Base-by-base conservation (phyloP, 768 basidiomycete species). In the Butyriboletus loyo region DNA sequence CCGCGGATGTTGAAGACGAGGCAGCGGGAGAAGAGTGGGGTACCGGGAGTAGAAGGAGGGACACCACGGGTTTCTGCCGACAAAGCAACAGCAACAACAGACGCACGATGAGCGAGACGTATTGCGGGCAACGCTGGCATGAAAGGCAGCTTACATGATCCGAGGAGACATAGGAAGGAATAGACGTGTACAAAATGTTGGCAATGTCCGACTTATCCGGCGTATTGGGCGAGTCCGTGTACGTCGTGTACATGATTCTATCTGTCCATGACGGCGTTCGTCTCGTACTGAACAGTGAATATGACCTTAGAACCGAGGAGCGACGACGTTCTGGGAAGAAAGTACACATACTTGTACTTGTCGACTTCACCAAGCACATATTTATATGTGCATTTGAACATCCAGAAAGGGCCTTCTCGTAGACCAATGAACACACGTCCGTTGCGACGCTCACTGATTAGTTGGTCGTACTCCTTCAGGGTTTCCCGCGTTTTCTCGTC, bases 201-300 rank as follows among this genome's bases (percentile, higher is more conserved):
- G 67, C 77, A 55, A 89, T 82, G 52, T 77, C 63, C 2, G 86
- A 83, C 34, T 73, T 62, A 10, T 79, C 73, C 8, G 75, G 75
- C 7, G 68, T 68, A 51, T 78, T 74, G 2, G 81, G 80, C 2
- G 78, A 79, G 66, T 91, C 89, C 21, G 78, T 78, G 64, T 84
- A 75, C 6, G 89, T 90, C 13, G 89, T 78, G 63, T 92, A 97
- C 63, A 98, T 74, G 39, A 98, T 81, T 40, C 96, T 80, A 69
- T 98, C 96, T 27, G 94, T 97, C 89, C 92, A 98, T 21, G 93
- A 84, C 0, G 96, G 95, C 2, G 76, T 78, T 10, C 96, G 85
- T 63, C 82, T 87, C 11, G 70, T 66, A 63, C 89, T 89, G 43
- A 22, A 57, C 2, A 41, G 10, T 22, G 21, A 41, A 44, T 25